Conservation (phyloP, 768 basidiomycete genomes). For the Rhodocollybia butyracea region DNA sequence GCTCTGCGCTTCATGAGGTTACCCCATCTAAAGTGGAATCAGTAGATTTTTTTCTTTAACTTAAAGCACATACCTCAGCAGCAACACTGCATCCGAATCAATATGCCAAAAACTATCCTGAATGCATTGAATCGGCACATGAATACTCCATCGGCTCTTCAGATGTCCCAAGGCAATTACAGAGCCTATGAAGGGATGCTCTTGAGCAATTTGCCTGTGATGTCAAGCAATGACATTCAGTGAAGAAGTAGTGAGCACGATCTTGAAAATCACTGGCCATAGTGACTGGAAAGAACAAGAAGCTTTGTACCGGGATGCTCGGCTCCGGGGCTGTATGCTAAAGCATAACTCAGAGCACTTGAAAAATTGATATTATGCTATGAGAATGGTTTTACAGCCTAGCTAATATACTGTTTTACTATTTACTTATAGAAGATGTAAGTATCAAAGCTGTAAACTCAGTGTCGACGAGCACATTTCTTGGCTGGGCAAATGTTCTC, state of each 20-base stretch:
- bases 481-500: no score
- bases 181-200: conserved; percentile 20
- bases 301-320: no score
- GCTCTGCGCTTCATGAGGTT: conserved; percentile 12
- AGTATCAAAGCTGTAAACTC: no score
- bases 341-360: no score
- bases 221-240: not conserved
- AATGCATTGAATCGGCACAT: conserved; percentile 17
- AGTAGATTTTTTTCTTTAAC: not conserved
- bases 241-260: not conserved
- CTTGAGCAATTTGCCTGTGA: not conserved
- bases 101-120: conserved; percentile 18
- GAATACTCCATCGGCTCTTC: conserved; percentile 12
- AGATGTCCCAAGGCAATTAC: conserved; percentile 22
- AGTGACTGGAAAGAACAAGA: no score
- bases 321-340: no score
- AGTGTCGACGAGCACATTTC: no score
- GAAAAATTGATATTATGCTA: no score
- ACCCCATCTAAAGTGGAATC: not conserved
- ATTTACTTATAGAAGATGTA: no score
- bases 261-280: no score
- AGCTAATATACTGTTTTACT: no score
- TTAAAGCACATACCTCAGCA: not conserved
- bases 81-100: conserved; percentile 20
- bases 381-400: no score